Base-by-base conservation (phyloP, 2,329 filamentous ascomycete genomes). In the Aspergillus versicolor region DNA sequence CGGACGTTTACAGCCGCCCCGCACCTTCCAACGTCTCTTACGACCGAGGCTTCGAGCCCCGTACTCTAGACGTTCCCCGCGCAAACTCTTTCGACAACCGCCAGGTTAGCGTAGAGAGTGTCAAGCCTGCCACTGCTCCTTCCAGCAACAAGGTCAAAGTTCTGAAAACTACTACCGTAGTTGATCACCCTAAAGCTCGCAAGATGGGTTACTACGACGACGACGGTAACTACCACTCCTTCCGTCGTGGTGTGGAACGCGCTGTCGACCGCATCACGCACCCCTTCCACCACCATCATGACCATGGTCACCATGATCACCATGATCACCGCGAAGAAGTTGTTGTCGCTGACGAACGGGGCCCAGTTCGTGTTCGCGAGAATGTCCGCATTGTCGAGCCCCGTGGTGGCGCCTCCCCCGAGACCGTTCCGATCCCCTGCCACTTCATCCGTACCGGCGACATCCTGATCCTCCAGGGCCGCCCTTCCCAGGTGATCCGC, bases 361-460 rank as follows among this genome's bases (percentile, higher is more conserved):
- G 73, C 65, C 60, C 80, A 73, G 61, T 78, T 73, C 61, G 81
- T 75, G 61, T 77, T 63, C 65, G 73, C 48, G 78, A 83, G 76
- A 60, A 73, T 48, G 67, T 82, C 68, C 71, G 82, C 73, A 66
- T 78, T 73, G 71, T 84, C 66, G 67, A 80, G 79, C 79, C 83
- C 73, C 77, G 72, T 75, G 67, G 79, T 71, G 56, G 67, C 38
- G 56, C 76, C 68, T 32, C 77, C 72, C 21, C 88, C 75, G 92
- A 94, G 84, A 96, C 91, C 70, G 92, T 97, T 77, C 93, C 92
- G 75, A 97, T 99, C 79, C 94, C 95, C 66, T 96, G 92, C 89
- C 91, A 99, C 87, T 95, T 97, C 85, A 93, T 99, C 82, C 94
- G 94, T 82, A 90, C 97, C 71, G 94, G 94, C 79, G 94, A 99